Base-by-base conservation (phyloP, 805 yeast genomes). In the Diddensiella santjacobensis region DNA sequence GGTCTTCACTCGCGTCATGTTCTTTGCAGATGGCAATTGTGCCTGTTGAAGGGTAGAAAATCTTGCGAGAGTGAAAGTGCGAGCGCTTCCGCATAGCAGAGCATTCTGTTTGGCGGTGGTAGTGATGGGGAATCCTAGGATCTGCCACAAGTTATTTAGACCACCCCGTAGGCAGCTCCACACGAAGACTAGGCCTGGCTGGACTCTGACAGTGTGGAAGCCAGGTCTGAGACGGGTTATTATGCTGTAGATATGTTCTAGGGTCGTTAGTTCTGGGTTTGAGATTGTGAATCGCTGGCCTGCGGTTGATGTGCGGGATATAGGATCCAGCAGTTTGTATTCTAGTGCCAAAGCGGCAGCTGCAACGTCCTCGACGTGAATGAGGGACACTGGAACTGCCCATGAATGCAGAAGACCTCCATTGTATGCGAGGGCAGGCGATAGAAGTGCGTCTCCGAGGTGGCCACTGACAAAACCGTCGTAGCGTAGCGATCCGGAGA, bases 291-390 rank as follows among this genome's bases (percentile, higher is more conserved):
- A 58, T 31, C 47, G 40, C 10, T 41, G 19, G 18, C 56, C 54
- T 22, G 36, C 20, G 45, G 42, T 49, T 19, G 44, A 15, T 2
- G 15, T 35, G 6, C 49, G 49, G 2, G 62, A 50, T 2, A 41
- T 45, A 19, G 61, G 61, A 44, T 59, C 61, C 20, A 52, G 44
- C 22, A 59, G 53, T 37, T 42, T 44, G 36, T 52, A 48, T 45
- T 60, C 65, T 10, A 58, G 49, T 63, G 74, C 56, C 66, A 78
- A 22, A 71, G 75, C 54, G 63, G 75, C 47, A 70, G 77, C 46
- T 63, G 72, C 63, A 50, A 62, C 55, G 42, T 62, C 67, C 48
- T 62, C 67, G 4, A 62, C 65, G 30, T 62, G 58, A 60, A 71
- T 48, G 57, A 62, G 26, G 3, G 58, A 42, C 15, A 62, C 35